Evolutionary conservation across 768 basidiomycete genomes (phyloP), one percentile per base, ranked within the genome.

Genomic region (Boletus tomentosulus): DNA sequence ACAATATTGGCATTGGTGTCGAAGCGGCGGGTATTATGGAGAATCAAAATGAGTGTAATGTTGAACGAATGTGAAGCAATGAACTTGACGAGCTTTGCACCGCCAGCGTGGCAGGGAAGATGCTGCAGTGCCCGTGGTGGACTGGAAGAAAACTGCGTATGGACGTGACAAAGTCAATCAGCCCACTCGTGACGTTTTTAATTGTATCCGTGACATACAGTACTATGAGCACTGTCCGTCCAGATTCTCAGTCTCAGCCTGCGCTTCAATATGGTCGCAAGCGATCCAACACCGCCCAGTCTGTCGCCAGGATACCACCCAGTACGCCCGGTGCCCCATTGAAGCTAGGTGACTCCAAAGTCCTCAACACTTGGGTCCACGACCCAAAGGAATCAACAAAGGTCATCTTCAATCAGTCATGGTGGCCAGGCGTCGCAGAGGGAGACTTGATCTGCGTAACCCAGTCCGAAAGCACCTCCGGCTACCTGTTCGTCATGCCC

Each of bases 341-440:
- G 15, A 77, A 78, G 63, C 61, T 80, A 22, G 88, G 88, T 13
- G 87, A 87, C 57, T 75, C 71, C 6, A 85, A 81, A 60, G 71
- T 77, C 2, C 71, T 91, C 45, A 86, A 83, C 35, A 76, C 78
- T 12, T 90, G 89, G 89, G 87, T 91, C 4, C 85, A 88, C 62
- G 86, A 89, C 53, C 61, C 76, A 34, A 85, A 83, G 62, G 82
- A 86, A 49, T 78, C 80, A 0, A 66, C 76, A 8, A 70, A 70
- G 16, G 83, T 89, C 51, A 73, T 83, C 16, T 78, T 93, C 66
- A 91, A 92, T 58, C 85, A 85, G 42, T 73, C 81, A 11, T 82
- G 76, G 66, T 90, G 87, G 86, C 87, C 87, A 6, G 91, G 91
- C 3, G 85, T 90, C 31, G 73, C 76, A 43, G 86, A 87, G 59